Base-by-base conservation (phyloP, 257 asterid species). In the Fraxinus cuspidata region DNA sequence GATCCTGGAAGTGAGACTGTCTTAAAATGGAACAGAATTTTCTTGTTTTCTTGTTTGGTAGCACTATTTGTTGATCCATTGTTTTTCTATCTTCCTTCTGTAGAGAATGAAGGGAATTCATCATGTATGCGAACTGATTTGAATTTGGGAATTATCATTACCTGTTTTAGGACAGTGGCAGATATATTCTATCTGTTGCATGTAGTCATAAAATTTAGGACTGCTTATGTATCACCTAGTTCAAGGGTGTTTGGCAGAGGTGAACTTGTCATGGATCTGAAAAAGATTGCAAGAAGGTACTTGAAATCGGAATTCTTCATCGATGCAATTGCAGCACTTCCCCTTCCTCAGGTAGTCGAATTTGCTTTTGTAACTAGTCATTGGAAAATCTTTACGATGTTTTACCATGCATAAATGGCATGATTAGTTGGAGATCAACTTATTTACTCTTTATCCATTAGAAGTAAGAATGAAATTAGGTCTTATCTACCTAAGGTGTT, bases 181-280 rank as follows among this genome's bases (percentile, higher is more conserved):
- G 98, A 93, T 91, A 66, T 81, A 0, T 90, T 92, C 76, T 93
- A 92, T 78, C 16, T 88, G 51, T 83, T 92, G 70, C 97, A 93
- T 79, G 84, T 92, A 10, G 13, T 85, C 71, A 79, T 92, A 6
- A 92, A 92, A 86, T 93, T 92, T 77, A 86, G 94, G 81, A 90
- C 92, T 58, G 98, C 97, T 44, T 93, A 90, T 83, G 96, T 93
- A 4, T 84, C 98, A 18, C 97, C 92, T 31, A 93, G 92, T 77
- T 93, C 97, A 4, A 85, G 97, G 87, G 97, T 92, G 72, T 90
- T 93, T 82, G 98, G 98, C 16, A 90, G 89, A 86, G 98, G 98
- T 11, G 98, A 93, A 72, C 96, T 93, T 76, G 97, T 93, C 51
- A 90, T 85, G 91, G 96, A 93, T 86, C 85, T 72, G 35, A 68